Evolutionary conservation across 2,329 filamentous ascomycete genomes (phyloP).

Genomic region (Botrytis paeoniae): DNA sequence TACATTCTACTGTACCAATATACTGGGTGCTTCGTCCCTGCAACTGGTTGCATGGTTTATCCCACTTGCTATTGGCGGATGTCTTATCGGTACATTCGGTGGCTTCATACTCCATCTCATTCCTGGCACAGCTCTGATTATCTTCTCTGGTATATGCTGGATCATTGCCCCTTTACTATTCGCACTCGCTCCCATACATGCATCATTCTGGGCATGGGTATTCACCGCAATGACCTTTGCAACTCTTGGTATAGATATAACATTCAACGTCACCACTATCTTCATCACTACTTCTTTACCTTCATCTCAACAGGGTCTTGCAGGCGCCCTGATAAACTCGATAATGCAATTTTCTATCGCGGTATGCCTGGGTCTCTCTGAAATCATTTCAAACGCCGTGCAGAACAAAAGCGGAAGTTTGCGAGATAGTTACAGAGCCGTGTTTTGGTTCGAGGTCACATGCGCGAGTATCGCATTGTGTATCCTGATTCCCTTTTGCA

Average conservation of each 20-base stretch:
- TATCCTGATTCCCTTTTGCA: constrained; percentile 15
- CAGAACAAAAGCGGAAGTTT: neutral
- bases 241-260: constrained; percentile 70
- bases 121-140: constrained; percentile 48
- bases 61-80: constrained; percentile 54
- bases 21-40: constrained; percentile 52
- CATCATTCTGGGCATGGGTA: constrained; percentile 59
- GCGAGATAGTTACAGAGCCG: constrained; percentile 7
- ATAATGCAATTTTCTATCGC: constrained; percentile 18
- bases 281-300: constrained; percentile 71
- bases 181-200: constrained; percentile 48
- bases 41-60: constrained; percentile 57
- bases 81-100: constrained; percentile 62
- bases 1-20: constrained; percentile 58
- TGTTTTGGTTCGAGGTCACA: constrained; percentile 18
- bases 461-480: constrained; percentile 14
- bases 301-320: constrained; percentile 61
- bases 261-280: constrained; percentile 70
- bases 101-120: constrained; percentile 45
- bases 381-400: neutral
- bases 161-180: constrained; percentile 49
- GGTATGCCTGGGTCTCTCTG: constrained; percentile 12
- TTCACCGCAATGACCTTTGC: constrained; percentile 65
- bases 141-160: constrained; percentile 49
- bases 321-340: constrained; percentile 63